A percentile compares a stretch with the other conserved stretches of the same genome.
Conservation (phyloP, 306 rosid genomes). For the Ceratonia siliqua region DNA sequence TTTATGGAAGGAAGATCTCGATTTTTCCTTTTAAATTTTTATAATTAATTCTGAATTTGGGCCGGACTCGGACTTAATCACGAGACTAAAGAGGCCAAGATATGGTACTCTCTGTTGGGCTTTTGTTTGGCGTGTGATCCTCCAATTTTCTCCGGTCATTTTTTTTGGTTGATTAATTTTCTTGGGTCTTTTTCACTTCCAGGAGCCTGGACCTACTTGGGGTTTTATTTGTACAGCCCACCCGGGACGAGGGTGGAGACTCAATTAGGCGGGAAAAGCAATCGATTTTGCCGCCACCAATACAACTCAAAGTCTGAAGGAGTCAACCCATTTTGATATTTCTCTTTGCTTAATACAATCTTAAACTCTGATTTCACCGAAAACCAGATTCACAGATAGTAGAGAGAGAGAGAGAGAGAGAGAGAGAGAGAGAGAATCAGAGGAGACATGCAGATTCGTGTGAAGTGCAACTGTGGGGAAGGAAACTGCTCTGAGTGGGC, state of each 20-base stretch:
- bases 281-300: constrained; percentile 3
- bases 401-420: neutral
- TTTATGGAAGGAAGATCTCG: too few species aligned
- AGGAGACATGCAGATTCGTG: constrained; percentile 60
- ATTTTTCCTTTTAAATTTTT: too few species aligned
- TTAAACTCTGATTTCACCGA: neutral
- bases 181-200: too few species aligned
- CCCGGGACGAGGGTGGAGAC: neutral
- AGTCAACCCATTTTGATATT: neutral
- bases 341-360: neutral
- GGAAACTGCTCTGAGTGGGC: constrained; percentile 79
- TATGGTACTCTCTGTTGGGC: too few species aligned
- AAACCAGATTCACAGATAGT: neutral
- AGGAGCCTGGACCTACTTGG: too few species aligned
- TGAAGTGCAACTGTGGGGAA: constrained; percentile 66
- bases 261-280: neutral
- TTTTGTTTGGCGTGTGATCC: too few species aligned
- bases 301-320: neutral
- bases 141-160: too few species aligned
- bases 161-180: too few species aligned
- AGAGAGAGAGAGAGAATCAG: neutral
- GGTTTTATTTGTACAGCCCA: too few species aligned
- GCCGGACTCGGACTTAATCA: too few species aligned
- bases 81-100: too few species aligned
- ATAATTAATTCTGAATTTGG: too few species aligned